Conservation (phyloP, 352 stramenopile species). For the Phytophthora quininea region DNA sequence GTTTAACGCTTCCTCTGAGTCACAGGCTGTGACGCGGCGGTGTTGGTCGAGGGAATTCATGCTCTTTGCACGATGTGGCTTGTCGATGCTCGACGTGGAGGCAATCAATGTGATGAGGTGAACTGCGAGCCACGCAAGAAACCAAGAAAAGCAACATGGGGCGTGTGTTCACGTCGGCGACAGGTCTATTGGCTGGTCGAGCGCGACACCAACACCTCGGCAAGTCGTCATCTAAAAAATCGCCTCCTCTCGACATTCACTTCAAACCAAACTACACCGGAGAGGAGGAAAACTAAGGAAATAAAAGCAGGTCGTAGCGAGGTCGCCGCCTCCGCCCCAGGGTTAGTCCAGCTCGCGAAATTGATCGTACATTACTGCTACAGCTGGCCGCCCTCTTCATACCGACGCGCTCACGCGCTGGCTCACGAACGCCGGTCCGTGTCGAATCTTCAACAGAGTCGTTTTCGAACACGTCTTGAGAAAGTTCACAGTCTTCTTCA, state of each 20-base stretch:
- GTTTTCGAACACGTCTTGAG: slow-evolving; percentile 87
- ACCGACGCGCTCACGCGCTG: slow-evolving; percentile 79
- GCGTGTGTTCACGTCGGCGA: slow-evolving; percentile 27
- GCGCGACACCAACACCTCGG: slow-evolving; percentile 3
- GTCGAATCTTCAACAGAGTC: slow-evolving; percentile 85
- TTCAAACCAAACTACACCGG: slow-evolving; percentile 48
- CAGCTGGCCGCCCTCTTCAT: slow-evolving; percentile 38
- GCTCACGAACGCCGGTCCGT: slow-evolving; percentile 73
- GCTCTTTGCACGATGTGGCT: slow-evolving; percentile 8
- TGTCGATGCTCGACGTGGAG: not conserved
- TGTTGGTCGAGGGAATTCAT: slow-evolving; percentile 25
- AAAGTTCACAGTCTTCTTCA: slow-evolving; percentile 91
- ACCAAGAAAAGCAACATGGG: not conserved
- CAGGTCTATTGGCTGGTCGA: slow-evolving; percentile 15
- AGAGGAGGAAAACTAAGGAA: slow-evolving; percentile 34
- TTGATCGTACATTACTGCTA: slow-evolving; percentile 52
- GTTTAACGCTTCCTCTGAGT: slow-evolving; percentile 18
- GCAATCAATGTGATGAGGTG: not conserved
- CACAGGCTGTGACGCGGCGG: slow-evolving; percentile 26
- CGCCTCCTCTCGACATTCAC: slow-evolving; percentile 48
- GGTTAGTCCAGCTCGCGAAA: slow-evolving; percentile 22
- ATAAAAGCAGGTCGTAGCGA: slow-evolving; percentile 27
- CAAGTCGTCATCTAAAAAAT: slow-evolving; percentile 31
- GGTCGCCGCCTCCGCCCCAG: not conserved
- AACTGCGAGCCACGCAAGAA: not conserved